Conservation (phyloP, 805 yeast genomes). For the Pichia paraexigua region DNA sequence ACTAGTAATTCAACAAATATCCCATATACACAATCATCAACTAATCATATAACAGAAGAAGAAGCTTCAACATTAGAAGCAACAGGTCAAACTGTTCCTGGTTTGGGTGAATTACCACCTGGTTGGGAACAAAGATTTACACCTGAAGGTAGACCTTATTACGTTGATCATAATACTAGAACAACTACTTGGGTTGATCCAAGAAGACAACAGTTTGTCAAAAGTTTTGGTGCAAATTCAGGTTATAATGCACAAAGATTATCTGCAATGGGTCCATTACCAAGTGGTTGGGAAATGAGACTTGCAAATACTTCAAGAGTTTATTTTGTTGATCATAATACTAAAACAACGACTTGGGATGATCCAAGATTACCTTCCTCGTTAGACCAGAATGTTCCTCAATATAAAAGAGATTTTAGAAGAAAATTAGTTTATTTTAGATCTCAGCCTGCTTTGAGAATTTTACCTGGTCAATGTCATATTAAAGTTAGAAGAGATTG, state of each 20-base stretch:
- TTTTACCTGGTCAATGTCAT: slow-evolving; percentile 97
- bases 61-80: slow-evolving; percentile 48
- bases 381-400: slow-evolving; percentile 96
- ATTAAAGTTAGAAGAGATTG: slow-evolving; percentile 95
- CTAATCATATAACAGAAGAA: slow-evolving; percentile 21
- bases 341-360: slow-evolving; percentile 99
- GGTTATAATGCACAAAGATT: slow-evolving; percentile 98
- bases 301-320: slow-evolving; percentile 97
- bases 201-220: slow-evolving; percentile 94
- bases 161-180: slow-evolving; percentile 98
- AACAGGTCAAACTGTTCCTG: slow-evolving; percentile 86
- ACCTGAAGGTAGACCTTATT: slow-evolving; percentile 96
- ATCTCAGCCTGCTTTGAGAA: slow-evolving; percentile 95
- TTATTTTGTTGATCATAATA: slow-evolving; percentile 97
- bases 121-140: slow-evolving; percentile 99
- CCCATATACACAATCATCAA: slow-evolving; percentile 32
- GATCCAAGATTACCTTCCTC: slow-evolving; percentile 98
- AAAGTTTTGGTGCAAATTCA: slow-evolving; percentile 85
- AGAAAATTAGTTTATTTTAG: slow-evolving; percentile 96
- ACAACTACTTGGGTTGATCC: slow-evolving; percentile 99
- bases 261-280: slow-evolving; percentile 94
- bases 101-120: slow-evolving; percentile 92
- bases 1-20: slow-evolving; percentile 33
- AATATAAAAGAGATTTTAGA: slow-evolving; percentile 97
- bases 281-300: slow-evolving; percentile 99